A percentile compares a stretch with the other conserved stretches of the same genome.
phyloP scores from a whole-genome alignment of 2,329 filamentous ascomycete genomes.

The Zopfia rhizophila region DNA sequence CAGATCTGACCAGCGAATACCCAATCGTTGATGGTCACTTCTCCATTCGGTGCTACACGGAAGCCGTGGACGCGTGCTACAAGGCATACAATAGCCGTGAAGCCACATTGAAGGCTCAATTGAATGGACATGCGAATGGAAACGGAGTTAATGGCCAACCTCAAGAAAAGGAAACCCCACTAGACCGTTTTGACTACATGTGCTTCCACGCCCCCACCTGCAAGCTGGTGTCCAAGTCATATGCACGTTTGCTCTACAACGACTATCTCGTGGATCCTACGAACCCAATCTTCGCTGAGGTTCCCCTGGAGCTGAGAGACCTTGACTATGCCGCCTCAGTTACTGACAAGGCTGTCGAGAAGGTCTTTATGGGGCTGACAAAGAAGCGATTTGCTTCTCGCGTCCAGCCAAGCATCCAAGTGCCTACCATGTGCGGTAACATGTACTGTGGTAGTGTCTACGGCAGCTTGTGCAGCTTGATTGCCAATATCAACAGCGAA shows the following conservation, averaged over 20 bases:
- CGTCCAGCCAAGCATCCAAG: slow-evolving; percentile 61
- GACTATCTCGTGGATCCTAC: slow-evolving; percentile 60
- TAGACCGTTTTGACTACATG: slow-evolving; percentile 66
- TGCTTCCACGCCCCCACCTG: slow-evolving; percentile 65
- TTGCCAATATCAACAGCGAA: slow-evolving; percentile 58
- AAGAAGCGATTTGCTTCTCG: slow-evolving; percentile 63
- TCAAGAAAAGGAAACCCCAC: slow-evolving; percentile 54
- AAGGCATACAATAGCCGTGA: slow-evolving; percentile 64
- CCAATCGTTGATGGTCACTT: slow-evolving; percentile 64
- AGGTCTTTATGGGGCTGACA: slow-evolving; percentile 62
- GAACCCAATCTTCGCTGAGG: slow-evolving; percentile 61
- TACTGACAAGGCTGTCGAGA: slow-evolving; percentile 64
- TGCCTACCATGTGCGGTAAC: slow-evolving; percentile 65
- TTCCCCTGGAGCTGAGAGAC: slow-evolving; percentile 60
- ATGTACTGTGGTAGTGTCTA: slow-evolving; percentile 66
- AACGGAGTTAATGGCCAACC: slow-evolving; percentile 47
- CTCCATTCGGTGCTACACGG: slow-evolving; percentile 64
- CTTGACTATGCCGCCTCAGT: slow-evolving; percentile 59
- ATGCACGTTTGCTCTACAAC: slow-evolving; percentile 64
- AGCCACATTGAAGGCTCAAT: slow-evolving; percentile 56
- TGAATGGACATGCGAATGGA: slow-evolving; percentile 55
- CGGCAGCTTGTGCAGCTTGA: slow-evolving; percentile 59
- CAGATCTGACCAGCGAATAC: slow-evolving; percentile 64
- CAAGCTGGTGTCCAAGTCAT: slow-evolving; percentile 66
- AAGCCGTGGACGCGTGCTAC: slow-evolving; percentile 64